Evolutionary conservation across 768 basidiomycete species (phyloP).

Genomic region (Hortiboletus flavorubellus): DNA sequence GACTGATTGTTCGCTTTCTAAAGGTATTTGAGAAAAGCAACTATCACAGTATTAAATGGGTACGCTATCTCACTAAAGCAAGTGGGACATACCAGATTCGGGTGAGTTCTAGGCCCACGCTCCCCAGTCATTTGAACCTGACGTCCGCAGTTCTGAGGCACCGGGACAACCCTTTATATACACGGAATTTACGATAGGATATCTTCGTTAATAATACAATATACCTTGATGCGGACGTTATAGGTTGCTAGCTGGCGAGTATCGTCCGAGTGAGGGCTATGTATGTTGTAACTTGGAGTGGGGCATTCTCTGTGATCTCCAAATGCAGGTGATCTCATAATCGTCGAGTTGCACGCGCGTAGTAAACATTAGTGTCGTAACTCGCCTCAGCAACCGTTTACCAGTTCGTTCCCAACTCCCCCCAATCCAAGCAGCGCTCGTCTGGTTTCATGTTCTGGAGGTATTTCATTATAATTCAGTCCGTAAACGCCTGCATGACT

Average conservation of each 20-base stretch:
- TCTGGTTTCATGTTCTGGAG: conserved; percentile 46
- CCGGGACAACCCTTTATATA: conserved; percentile 15
- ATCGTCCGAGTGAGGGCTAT: background rate
- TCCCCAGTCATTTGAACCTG: background rate
- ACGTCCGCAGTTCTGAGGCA: conserved; percentile 26
- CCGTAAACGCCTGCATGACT: background rate
- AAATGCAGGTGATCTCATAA: conserved; percentile 26
- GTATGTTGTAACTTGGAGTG: background rate
- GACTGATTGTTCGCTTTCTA: conserved; percentile 92
- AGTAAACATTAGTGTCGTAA: conserved; percentile 19
- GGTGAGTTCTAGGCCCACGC: conserved; percentile 47
- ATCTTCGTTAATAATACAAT: conserved; percentile 24
- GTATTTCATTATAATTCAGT: conserved; percentile 26
- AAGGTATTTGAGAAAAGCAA: conserved; percentile 97
- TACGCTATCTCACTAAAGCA: conserved; percentile 90
- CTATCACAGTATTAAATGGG: conserved; percentile 96
- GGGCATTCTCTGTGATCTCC: conserved; percentile 15
- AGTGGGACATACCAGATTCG: conserved; percentile 92
- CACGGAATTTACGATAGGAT: conserved; percentile 26
- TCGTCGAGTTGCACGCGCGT: background rate
- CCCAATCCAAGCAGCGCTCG: conserved; percentile 15
- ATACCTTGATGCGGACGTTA: conserved; percentile 19
- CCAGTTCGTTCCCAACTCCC: conserved; percentile 8
- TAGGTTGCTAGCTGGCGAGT: background rate
- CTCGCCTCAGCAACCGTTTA: conserved; percentile 14